Evolutionary conservation across 2,329 filamentous ascomycete genomes (phyloP).

Genomic region (Verticillium longisporum): DNA sequence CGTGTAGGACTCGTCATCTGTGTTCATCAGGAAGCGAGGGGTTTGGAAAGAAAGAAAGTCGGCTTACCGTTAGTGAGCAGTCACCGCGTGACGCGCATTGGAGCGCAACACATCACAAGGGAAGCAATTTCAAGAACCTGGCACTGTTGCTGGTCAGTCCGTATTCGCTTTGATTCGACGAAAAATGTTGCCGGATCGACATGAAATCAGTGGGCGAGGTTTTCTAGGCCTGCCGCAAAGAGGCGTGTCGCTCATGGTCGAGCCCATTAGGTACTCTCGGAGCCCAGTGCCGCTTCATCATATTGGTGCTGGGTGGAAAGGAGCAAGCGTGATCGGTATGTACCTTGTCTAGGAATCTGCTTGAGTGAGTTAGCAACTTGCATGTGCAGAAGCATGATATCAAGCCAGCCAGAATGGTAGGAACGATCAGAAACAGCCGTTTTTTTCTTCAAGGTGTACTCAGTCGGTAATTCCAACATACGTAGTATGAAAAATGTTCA

Average conservation of each 20-base stretch:
- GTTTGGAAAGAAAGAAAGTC: conserved; percentile 7
- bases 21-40: conserved; percentile 30
- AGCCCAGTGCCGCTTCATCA: conserved; percentile 98
- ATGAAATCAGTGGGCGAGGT: conserved; percentile 88
- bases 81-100: neutral
- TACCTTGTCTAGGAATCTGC: conserved; percentile 16
- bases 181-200: neutral
- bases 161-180: neutral
- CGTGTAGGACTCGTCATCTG: conserved; percentile 62
- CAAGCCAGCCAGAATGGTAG: conserved; percentile 11
- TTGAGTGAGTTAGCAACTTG: conserved; percentile 22
- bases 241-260: conserved; percentile 78
- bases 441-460: conserved; percentile 72
- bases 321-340: conserved; percentile 8
- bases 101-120: neutral
- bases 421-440: conserved; percentile 76
- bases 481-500: conserved; percentile 63
- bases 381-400: neutral
- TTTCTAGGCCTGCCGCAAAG: conserved; percentile 99
- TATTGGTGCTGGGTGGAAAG: conserved; percentile 21
- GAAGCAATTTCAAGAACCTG: neutral
- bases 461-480: conserved; percentile 96
- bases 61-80: conserved; percentile 4
- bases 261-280: conserved; percentile 53
- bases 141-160: neutral